Conservation (phyloP, 2,329 filamentous ascomycete species). For the Diplodia corticola region DNA sequence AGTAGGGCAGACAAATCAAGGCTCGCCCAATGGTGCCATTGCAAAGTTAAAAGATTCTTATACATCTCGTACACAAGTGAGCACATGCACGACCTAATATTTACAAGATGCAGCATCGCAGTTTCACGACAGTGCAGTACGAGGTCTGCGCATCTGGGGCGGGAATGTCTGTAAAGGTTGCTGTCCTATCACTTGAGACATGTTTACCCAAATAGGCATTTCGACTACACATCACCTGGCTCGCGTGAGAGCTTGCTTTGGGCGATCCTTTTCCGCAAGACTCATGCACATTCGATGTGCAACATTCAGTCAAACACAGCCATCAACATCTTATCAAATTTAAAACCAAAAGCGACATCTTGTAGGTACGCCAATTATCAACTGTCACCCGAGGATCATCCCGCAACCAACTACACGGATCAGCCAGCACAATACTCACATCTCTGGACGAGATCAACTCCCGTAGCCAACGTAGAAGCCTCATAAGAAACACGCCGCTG, state of each 20-base stretch:
- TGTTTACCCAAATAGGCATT: not conserved
- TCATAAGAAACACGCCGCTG: too few species aligned
- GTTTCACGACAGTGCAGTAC: not conserved
- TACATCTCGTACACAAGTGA: not conserved
- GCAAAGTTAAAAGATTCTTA: not conserved
- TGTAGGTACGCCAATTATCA: too few species aligned
- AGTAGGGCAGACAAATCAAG: conserved; percentile 18
- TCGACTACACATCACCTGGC: not conserved
- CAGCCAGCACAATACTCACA: too few species aligned
- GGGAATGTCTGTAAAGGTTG: not conserved
- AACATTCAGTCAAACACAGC: too few species aligned
- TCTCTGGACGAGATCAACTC: too few species aligned
- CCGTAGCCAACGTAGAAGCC: too few species aligned
- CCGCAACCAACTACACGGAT: too few species aligned
- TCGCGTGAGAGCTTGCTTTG: not conserved
- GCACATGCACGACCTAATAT: not conserved
- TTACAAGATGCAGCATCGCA: not conserved
- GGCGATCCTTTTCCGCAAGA: not conserved
- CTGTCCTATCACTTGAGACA: not conserved
- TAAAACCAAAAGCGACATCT: too few species aligned
- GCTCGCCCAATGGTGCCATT: not conserved
- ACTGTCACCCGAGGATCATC: too few species aligned
- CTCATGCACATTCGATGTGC: too few species aligned
- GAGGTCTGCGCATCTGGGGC: not conserved
- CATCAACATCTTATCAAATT: too few species aligned